A percentile compares a stretch with the other conserved stretches of the same genome.
These are phyloP conservation scores for Penicillium decumbens DNA, from an alignment of 2,329 filamentous ascomycete genomes.

Conservation along the genomic window DNA sequence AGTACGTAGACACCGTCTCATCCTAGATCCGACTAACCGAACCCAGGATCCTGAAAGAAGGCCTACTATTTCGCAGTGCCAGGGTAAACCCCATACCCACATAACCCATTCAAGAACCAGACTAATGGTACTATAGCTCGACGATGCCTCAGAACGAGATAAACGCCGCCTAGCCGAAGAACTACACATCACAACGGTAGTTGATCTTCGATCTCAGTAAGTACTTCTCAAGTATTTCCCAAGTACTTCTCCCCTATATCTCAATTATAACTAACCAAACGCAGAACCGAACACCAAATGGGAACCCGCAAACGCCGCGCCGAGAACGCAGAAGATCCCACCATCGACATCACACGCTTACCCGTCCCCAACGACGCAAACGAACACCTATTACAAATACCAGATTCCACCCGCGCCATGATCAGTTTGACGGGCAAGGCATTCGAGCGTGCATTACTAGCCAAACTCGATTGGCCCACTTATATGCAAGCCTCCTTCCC, in stretches of 20 bases:
- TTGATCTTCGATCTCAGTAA: slow-evolving; percentile 75
- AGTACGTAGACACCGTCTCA: slow-evolving; percentile 40
- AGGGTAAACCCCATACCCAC: slow-evolving; percentile 48
- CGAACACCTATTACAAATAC: slow-evolving; percentile 57
- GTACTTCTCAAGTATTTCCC: too few species aligned
- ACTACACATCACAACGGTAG: slow-evolving; percentile 64
- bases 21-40: not conserved
- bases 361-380: slow-evolving; percentile 47
- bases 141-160: slow-evolving; percentile 67
- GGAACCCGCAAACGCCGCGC: slow-evolving; percentile 59
- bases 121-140: slow-evolving; percentile 38
- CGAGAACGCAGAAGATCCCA: slow-evolving; percentile 20
- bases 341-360: slow-evolving; percentile 22
- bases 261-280: not conserved
- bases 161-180: slow-evolving; percentile 55
- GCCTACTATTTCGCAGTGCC: slow-evolving; percentile 64
- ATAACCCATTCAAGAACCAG: too few species aligned
- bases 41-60: slow-evolving; percentile 52
- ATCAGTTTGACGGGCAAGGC: slow-evolving; percentile 70
- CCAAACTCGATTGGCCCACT: slow-evolving; percentile 63
- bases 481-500: slow-evolving; percentile 49
- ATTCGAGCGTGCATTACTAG: slow-evolving; percentile 65
- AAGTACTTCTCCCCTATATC: too few species aligned
- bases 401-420: slow-evolving; percentile 58
- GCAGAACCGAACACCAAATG: slow-evolving; percentile 67